phyloP scores from a whole-genome alignment of 805 yeast species.

The Cyberlindnera nakhonratchasimensis region DNA sequence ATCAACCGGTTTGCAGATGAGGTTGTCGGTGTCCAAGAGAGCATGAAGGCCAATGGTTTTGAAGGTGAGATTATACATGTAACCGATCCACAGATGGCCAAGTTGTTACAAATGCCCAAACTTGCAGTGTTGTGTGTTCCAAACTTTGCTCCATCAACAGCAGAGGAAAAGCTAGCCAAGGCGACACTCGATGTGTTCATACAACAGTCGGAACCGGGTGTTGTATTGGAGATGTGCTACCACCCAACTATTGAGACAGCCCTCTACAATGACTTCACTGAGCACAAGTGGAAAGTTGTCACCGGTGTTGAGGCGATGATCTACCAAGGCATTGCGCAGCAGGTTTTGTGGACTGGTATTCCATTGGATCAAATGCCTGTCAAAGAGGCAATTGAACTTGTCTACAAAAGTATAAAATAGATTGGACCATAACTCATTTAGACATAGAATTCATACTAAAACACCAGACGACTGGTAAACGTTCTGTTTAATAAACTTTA shows the following conservation, averaged over 20 bases:
- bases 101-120: constrained; percentile 16
- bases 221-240: constrained; percentile 28
- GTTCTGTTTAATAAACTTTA: no score
- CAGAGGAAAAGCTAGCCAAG: constrained; percentile 22
- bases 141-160: constrained; percentile 20
- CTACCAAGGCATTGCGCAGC: constrained; percentile 28
- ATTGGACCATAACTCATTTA: no score
- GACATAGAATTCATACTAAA: neutral
- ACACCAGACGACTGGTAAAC: no score
- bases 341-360: constrained; percentile 26
- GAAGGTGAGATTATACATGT: constrained; percentile 27
- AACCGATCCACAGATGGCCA: constrained; percentile 21
- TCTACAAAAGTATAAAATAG: constrained; percentile 17
- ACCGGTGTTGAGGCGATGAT: constrained; percentile 29
- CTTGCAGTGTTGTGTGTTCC: constrained; percentile 26
- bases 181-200: constrained; percentile 24
- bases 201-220: constrained; percentile 16
- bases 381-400: constrained; percentile 13
- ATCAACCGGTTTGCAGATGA: constrained; percentile 26
- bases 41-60: constrained; percentile 24
- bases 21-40: constrained; percentile 16
- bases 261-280: constrained; percentile 17
- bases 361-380: constrained; percentile 20
- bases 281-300: constrained; percentile 23
- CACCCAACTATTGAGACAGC: constrained; percentile 25